These are phyloP conservation scores for Diplosphaera chodatii DNA, from an alignment of 139 green algal genomes.

Conservation along the genomic window DNA sequence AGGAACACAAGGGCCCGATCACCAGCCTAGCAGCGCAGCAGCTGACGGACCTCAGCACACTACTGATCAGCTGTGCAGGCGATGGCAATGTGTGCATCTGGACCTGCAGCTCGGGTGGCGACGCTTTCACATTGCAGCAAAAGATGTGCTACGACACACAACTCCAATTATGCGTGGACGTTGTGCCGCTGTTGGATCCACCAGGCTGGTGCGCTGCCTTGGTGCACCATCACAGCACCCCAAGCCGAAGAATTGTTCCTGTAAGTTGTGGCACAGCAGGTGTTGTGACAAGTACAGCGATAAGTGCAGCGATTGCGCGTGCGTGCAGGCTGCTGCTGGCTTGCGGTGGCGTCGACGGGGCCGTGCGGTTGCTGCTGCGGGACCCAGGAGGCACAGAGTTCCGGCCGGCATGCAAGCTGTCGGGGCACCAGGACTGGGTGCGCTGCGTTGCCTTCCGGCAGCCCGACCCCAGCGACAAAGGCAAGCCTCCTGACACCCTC, in stretches of 20 bases:
- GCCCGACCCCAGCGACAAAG: neutral
- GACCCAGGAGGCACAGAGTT: constrained; percentile 38
- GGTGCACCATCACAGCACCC: too few species aligned
- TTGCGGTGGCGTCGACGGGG: constrained; percentile 61
- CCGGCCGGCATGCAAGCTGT: constrained; percentile 36
- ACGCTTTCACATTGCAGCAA: constrained; percentile 31
- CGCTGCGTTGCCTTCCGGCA: constrained; percentile 55
- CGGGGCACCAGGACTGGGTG: constrained; percentile 83
- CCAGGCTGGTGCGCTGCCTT: constrained; percentile 33
- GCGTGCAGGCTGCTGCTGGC: constrained; percentile 66
- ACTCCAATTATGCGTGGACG: constrained; percentile 54
- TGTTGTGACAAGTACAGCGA: too few species aligned
- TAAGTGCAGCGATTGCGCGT: neutral
- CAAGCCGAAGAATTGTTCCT: too few species aligned
- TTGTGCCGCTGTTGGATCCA: constrained; percentile 36
- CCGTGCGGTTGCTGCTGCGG: constrained; percentile 50
- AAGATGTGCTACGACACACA: constrained; percentile 34
- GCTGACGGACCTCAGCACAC: constrained; percentile 21
- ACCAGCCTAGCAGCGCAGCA: constrained; percentile 36
- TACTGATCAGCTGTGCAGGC: constrained; percentile 44
- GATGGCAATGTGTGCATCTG: constrained; percentile 47
- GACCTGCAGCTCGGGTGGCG: constrained; percentile 16
- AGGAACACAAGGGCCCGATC: constrained; percentile 44
- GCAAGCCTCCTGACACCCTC: too few species aligned
- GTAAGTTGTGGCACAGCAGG: neutral